Conservation (phyloP, 345 rosid species). For the Eucalyptus guilfoylei region DNA sequence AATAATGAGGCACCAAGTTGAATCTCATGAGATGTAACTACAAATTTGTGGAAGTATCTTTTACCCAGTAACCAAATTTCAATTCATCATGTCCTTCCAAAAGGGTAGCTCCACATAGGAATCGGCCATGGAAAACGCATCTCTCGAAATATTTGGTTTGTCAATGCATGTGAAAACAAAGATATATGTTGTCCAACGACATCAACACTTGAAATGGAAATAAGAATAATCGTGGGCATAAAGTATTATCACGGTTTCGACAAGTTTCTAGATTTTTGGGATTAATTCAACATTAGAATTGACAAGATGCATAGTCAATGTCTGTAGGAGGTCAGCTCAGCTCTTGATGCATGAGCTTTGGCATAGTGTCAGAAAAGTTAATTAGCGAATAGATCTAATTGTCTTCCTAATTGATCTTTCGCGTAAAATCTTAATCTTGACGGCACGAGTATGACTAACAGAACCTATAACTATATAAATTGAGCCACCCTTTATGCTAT, state of each 20-base stretch:
- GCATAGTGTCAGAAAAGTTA: not conserved
- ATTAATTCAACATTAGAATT: not conserved
- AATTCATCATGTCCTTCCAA: not conserved
- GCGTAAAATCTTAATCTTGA: not conserved
- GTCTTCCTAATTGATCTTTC: not conserved
- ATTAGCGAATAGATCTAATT: not conserved
- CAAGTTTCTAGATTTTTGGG: not conserved
- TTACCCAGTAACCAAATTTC: not conserved
- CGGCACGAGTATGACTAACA: not conserved
- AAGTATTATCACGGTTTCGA: not conserved
- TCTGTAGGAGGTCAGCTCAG: not conserved
- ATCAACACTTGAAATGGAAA: not conserved
- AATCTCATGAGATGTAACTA: not conserved
- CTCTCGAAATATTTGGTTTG: not conserved
- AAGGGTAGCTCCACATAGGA: not conserved
- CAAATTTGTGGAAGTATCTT: not conserved
- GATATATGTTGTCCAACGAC: not conserved
- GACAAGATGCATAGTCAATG: not conserved
- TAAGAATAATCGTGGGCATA: not conserved
- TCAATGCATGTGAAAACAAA: not conserved
- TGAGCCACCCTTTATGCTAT: not conserved
- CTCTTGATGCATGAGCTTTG: not conserved
- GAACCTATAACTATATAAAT: not conserved
- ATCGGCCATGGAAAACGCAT: not conserved
- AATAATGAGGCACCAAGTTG: not conserved